Evolutionary conservation across 192 early-diverging fungal species (phyloP).

Genomic region (Ramicandelaber brevisporus): DNA sequence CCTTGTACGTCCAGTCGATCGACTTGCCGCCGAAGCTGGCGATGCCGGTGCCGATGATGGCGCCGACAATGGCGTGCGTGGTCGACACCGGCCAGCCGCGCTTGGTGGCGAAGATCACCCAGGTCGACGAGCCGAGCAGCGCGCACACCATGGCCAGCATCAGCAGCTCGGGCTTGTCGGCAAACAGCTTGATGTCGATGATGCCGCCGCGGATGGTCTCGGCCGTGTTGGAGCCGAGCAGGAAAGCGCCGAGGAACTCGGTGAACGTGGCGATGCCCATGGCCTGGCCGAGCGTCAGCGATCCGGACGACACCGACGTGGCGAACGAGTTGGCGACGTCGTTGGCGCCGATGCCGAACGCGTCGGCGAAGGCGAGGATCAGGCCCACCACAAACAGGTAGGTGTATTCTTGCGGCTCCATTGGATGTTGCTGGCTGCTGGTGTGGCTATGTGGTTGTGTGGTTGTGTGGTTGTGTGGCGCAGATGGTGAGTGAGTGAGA

Average conservation of each 20-base stretch:
- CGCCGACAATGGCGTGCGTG: slow-evolving; percentile 65
- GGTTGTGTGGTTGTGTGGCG: too few relatives aligned
- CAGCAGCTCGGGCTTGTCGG: slow-evolving; percentile 32
- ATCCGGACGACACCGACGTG: slow-evolving; percentile 58
- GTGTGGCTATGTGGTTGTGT: too few relatives aligned
- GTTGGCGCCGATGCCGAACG: slow-evolving; percentile 62
- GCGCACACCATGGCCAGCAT: slow-evolving; percentile 73
- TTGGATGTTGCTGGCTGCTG: too few relatives aligned
- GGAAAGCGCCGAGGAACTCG: slow-evolving; percentile 52
- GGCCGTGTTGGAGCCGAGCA: slow-evolving; percentile 38
- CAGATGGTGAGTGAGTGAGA: too few relatives aligned
- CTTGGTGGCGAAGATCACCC: slow-evolving; percentile 44
- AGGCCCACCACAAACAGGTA: slow-evolving; percentile 42
- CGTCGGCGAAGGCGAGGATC: slow-evolving; percentile 37
- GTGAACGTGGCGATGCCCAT: slow-evolving; percentile 55
- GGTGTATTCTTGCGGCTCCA: slow-evolving; percentile 27
- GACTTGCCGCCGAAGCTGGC: slow-evolving; percentile 31
- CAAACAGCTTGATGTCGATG: slow-evolving; percentile 26
- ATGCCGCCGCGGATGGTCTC: slow-evolving; percentile 65
- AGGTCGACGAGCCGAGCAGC: slow-evolving; percentile 39
- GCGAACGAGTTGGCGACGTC: slow-evolving; percentile 79
- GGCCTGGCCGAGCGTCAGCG: slow-evolving; percentile 46
- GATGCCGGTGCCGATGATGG: slow-evolving; percentile 45
- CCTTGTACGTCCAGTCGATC: slow-evolving; percentile 30
- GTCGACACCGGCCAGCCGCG: slow-evolving; percentile 48